Evolutionary conservation across 495 filamentous ascomycete species (phyloP), one percentile per base, ranked within the genome.

Genomic region (Talaromyces stipitatus): DNA sequence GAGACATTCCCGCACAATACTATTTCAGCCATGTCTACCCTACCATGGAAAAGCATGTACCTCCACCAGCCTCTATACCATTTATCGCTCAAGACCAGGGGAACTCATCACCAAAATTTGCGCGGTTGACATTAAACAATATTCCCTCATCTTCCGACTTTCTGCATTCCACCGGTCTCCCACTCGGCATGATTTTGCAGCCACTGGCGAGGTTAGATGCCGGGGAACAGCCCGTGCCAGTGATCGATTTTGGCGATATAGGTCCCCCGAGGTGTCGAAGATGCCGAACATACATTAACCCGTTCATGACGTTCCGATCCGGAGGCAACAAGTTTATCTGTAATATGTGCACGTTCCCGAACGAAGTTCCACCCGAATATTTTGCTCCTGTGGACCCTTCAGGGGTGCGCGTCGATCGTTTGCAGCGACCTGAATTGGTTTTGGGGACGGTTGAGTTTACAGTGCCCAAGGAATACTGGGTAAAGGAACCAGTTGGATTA

Each of bases 381-480:
- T 97, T 95, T 66, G 86, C 89, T 29, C 90, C 95, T 28, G 85
- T 90, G 45, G 92, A 90, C 64, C 90, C 92, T 18, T 86, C 87
- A 32, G 95, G 95, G 26, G 79, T 87, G 32, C 87, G 94, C 52
- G 84, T 95, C 26, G 94, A 99, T 67, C 84, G 94, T 36, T 82
- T 88, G 68, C 88, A 95, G 66, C 78, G 94, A 55, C 95, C 94
- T 2, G 94, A 99, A 68, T 73, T 99, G 62, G 87, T 84, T 59
- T 83, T 86, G 58, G 94, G 94, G 23, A 97, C 94, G 0, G 91
- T 96, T 30, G 94, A 99, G 64, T 99, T 96, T 62, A 76, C 91
- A 60, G 94, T 97, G 5, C 94, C 94, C 33, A 97, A 96, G 72
- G 94, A 99, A 70, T 97, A 97, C 71, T 97, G 91, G 92, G 91